Percentiles rank a stretch among this genome's conserved stretches.
phyloP scores from a whole-genome alignment of 495 filamentous ascomycete genomes.

The Annulohypoxylon maeteangense region DNA sequence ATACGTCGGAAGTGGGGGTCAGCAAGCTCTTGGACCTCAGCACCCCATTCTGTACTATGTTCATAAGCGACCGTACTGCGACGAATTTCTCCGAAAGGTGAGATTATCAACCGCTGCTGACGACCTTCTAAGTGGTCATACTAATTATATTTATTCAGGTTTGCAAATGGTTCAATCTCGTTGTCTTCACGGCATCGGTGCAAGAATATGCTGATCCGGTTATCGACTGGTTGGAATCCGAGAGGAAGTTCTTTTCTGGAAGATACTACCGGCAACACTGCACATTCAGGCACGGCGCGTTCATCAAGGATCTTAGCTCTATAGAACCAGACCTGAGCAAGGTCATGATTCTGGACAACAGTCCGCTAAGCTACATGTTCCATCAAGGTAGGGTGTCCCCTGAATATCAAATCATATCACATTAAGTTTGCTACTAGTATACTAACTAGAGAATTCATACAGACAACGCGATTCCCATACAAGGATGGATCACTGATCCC shows the following conservation, averaged over 20 bases:
- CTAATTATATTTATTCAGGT: constrained; percentile 58
- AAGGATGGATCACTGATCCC: constrained; percentile 92
- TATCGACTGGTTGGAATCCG: constrained; percentile 97
- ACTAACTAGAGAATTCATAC: constrained; percentile 26
- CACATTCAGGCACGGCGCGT: constrained; percentile 92
- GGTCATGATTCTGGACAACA: constrained; percentile 99
- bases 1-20: constrained; percentile 69
- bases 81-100: constrained; percentile 93
- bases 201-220: constrained; percentile 99
- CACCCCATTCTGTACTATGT: constrained; percentile 99
- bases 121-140: constrained; percentile 4
- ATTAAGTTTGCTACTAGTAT: constrained; percentile 20
- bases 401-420: constrained; percentile 6
- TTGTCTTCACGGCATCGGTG: constrained; percentile 95
- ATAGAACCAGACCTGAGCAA: constrained; percentile 96
- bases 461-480: constrained; percentile 96
- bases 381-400: constrained; percentile 79
- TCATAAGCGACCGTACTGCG: constrained; percentile 95
- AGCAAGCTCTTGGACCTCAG: constrained; percentile 78
- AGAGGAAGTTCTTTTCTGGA: constrained; percentile 92
- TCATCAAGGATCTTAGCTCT: constrained; percentile 96
- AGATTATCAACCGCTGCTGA: constrained; percentile 27
- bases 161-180: constrained; percentile 98
- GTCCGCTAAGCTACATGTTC: constrained; percentile 97
- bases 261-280: constrained; percentile 97